phyloP scores from a whole-genome alignment of 1,284 basidiomycete species.

The Moesziomyces antarcticus region DNA sequence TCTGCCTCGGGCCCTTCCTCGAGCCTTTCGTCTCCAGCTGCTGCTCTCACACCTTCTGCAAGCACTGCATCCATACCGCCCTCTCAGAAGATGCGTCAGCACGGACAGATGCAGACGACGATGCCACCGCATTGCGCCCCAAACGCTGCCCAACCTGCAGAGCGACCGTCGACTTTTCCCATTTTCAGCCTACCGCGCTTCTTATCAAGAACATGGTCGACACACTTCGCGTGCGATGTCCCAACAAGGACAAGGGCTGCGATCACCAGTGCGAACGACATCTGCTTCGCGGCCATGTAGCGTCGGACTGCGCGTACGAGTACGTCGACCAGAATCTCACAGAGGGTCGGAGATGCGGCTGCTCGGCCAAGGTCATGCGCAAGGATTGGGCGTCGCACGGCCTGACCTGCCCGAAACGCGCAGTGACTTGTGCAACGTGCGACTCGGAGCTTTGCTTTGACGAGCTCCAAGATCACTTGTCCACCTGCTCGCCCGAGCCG shows the following conservation, averaged over 20 bases:
- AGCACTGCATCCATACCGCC: constrained; percentile 46
- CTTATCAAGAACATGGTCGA: constrained; percentile 61
- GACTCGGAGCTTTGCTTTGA: constrained; percentile 16
- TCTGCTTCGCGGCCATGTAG: constrained; percentile 37
- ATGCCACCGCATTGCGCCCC: background rate
- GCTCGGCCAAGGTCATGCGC: constrained; percentile 50
- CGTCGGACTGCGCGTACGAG: constrained; percentile 46
- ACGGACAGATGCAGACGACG: constrained; percentile 1
- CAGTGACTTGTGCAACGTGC: constrained; percentile 27
- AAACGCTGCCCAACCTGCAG: constrained; percentile 50
- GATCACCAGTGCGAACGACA: constrained; percentile 43
- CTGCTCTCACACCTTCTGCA: constrained; percentile 58
- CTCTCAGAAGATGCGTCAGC: constrained; percentile 7
- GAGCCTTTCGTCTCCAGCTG: constrained; percentile 37
- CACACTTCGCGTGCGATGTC: constrained; percentile 49
- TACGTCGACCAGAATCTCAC: constrained; percentile 37
- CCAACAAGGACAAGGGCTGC: constrained; percentile 49
- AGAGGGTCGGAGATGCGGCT: constrained; percentile 43
- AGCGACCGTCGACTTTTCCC: constrained; percentile 19
- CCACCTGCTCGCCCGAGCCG: constrained; percentile 36
- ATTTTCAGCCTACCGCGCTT: constrained; percentile 44
- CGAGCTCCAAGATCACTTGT: constrained; percentile 26
- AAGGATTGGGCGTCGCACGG: constrained; percentile 53
- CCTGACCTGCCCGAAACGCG: constrained; percentile 33
- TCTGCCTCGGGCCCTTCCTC: constrained; percentile 52